Evolutionary conservation across 768 basidiomycete species (phyloP), one percentile per base, ranked within the genome.

Genomic region (Candolleomyces efflorescens): DNA sequence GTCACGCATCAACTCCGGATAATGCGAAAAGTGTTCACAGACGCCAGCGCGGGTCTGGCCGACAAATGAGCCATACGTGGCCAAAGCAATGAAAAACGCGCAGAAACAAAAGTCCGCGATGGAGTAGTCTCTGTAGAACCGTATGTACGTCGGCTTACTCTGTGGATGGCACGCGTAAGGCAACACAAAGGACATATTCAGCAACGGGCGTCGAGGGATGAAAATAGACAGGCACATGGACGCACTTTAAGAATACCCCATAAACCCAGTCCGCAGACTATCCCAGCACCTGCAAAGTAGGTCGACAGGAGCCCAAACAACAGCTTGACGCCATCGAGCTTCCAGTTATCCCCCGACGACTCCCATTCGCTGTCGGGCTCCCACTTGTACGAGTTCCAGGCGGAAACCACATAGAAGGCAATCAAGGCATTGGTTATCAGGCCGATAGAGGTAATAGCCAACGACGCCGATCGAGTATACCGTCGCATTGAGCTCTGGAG

Each of bases 51-150:
- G 82, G 27, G 83, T 74, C 15, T 79, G 73, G 54, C 77, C 70
- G 50, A 76, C 78, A 68, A 86, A 86, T 2, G 85, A 79, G 7
- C 77, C 79, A 65, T 86, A 87, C 6, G 82, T 81, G 52, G 80
- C 79, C 36, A 84, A 55, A 15, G 78, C 66, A 11, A 86, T 80
- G 43, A 81, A 79, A 55, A 89, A 73, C 5, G 83, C 77, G 68
- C 83, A 82, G 71, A 89, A 87, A 3, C 80, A 79, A 65, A 92
- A 85, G 71, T 92, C 89, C 53, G 86, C 90, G 61, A 90, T 84
- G 56, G 89, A 83, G 62, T 86, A 91, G 74, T 90, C 89, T 60
- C 90, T 84, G 73, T 90, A 92, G 63, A 92, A 84, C 55, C 87
- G 87, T 52, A 92, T 82, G 61, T 84, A 82, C 0, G 82, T 73